Evolutionary conservation across 2,329 filamentous ascomycete genomes (phyloP).

Genomic region (Aureobasidium melanogenum): DNA sequence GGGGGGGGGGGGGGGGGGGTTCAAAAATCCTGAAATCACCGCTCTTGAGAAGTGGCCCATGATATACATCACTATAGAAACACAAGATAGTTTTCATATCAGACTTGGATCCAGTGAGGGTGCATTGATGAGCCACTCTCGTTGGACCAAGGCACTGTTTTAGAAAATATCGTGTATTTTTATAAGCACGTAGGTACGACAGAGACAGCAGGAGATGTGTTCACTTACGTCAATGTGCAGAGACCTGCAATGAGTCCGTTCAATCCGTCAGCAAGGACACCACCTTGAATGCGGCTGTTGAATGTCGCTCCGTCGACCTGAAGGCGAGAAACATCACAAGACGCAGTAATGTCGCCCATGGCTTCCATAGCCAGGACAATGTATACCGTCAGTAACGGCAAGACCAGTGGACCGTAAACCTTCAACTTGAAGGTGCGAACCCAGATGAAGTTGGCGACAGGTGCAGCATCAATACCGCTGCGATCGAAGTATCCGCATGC

Average conservation of each 20-base stretch:
- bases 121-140: too few species aligned
- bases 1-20: too few species aligned
- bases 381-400: conserved; percentile 55
- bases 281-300: conserved; percentile 70
- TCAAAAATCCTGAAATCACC: too few species aligned
- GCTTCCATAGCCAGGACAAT: conserved; percentile 71
- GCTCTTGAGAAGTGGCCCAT: too few species aligned
- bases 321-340: conserved; percentile 69
- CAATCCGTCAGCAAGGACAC: conserved; percentile 67
- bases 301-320: conserved; percentile 64
- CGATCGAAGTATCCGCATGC: conserved; percentile 70
- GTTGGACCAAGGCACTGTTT: too few species aligned
- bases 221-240: conserved; percentile 56
- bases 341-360: conserved; percentile 61
- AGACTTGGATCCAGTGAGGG: too few species aligned
- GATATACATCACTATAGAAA: too few species aligned
- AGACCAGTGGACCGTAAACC: conserved; percentile 63
- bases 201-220: conserved; percentile 23
- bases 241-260: conserved; percentile 68
- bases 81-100: too few species aligned
- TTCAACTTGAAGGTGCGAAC: conserved; percentile 65
- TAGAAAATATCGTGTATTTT: too few species aligned
- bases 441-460: conserved; percentile 68
- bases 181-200: too few species aligned
- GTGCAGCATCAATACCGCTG: conserved; percentile 60